Base-by-base conservation (phyloP, 2,329 filamentous ascomycete species). In the Tolypocladium amazonense region DNA sequence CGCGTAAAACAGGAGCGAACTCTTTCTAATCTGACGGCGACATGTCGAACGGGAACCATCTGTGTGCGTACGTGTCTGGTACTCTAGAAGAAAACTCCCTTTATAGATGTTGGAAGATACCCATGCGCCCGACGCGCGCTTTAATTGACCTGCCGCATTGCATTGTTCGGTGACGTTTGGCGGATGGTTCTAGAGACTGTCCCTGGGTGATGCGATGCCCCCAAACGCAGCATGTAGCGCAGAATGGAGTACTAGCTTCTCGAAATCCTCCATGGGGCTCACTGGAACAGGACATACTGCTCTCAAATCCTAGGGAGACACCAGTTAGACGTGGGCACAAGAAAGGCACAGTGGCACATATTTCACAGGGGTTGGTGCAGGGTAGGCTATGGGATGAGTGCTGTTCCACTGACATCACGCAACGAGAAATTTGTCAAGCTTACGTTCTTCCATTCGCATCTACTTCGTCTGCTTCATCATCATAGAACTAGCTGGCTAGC, bases 401-500 rank as follows among this genome's bases (percentile, higher is more conserved):
- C 33, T 35, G 33, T 35, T 35, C 33, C 33, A 4, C 2, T 9
- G 3, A 35, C 30, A 37, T 53, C 50, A 37, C 50, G 9, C 9
- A 11, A 9, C 23, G 20, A 5, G 9, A 11, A 35, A 14, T 20
- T 23, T 35, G 18, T 3, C 1, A 4, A 4, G 20, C 15, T 35
- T 37, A 53, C 20, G 30, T 33, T 23, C 50, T 35, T 47, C 58
- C 63, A 68, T 72, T 68, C 68, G 66, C 67, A 68, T 76, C 71
- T 73, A 73, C 70, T 69, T 76, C 70, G 66, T 75, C 71, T 67
- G 70, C 70, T 66, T 75, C 71, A 67, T 75, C 67, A 73, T 75
- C 71, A 70, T 74, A 66, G 69, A 66, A 62, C 61, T 61, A 73
- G 67, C 70, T 73, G 73, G 66, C 70, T 75, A 76, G 68, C 75